Base-by-base conservation (phyloP, 2,329 filamentous ascomycete genomes). In the Botrytis hyacinthi region DNA sequence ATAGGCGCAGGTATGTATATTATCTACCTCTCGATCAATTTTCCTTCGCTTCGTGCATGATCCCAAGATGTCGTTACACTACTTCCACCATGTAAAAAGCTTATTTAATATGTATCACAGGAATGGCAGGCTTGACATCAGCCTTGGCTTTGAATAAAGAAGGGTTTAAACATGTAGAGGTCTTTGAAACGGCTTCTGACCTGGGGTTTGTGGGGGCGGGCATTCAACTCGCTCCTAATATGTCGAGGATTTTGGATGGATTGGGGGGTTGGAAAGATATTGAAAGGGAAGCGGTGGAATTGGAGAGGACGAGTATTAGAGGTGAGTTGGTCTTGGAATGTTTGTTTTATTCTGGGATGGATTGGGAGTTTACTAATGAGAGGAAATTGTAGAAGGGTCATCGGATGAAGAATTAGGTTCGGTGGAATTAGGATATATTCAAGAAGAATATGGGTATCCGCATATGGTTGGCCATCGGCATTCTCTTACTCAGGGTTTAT, bases 161-260 rank as follows among this genome's bases (percentile, higher is more conserved):
- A 78, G 93, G 93, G 16, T 94, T 95, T 82, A 88, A 85, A 76
- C 84, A 92, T 73, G 90, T 95, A 78, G 85, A 91, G 72, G 88
- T 95, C 71, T 95, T 90, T 81, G 93, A 95, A 81, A 87, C 86
- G 44, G 92, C 92, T 0, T 88, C 90, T 6, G 88, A 89, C 76
- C 86, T 95, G 7, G 92, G 92, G 9, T 95, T 95, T 78, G 92
- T 95, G 1, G 93, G 93, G 40, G 93, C 93, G 1, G 93, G 93
- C 5, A 95, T 96, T 76, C 93, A 97, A 81, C 86, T 95, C 74
- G 92, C 93, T 0, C 93, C 93, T 0, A 96, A 96, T 77, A 92
- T 95, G 87, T 90, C 91, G 7, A 87, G 92, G 2, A 91, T 95
- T 12, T 86, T 96, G 16, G 90, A 93, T 79, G 84, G 86, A 22